These are phyloP conservation scores for Urochloa ruziziensis DNA, from an alignment of 176 grass and related monocot genomes.

Conservation along the genomic window DNA sequence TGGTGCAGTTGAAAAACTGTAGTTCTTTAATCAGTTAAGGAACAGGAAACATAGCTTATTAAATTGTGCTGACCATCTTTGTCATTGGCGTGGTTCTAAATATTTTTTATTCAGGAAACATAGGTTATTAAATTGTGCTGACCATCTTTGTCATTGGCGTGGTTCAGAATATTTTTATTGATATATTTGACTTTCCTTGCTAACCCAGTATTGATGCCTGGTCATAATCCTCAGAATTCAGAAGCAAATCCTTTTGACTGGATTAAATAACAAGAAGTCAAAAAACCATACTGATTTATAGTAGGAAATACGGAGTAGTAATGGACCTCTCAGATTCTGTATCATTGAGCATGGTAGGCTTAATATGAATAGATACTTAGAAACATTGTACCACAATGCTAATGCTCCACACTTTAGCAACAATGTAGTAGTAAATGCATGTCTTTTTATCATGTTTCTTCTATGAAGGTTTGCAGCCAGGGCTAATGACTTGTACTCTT, in stretches of 20 bases:
- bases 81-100: not conserved
- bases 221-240: not conserved
- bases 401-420: not conserved
- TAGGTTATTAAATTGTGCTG: not conserved
- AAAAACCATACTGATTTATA: not conserved
- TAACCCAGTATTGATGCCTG: too few relatives aligned
- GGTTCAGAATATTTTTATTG: not conserved
- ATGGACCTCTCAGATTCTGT: not conserved
- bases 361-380: not conserved
- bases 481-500: not conserved
- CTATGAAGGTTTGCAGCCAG: not conserved
- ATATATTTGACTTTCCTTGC: slow-evolving; percentile 19
- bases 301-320: not conserved
- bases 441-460: not conserved
- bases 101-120: not conserved
- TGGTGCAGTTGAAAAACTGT: not conserved
- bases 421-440: not conserved
- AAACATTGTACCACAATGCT: not conserved
- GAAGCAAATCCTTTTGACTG: not conserved
- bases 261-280: not conserved
- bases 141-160: not conserved
- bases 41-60: not conserved
- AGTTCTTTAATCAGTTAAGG: not conserved
- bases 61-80: not conserved
- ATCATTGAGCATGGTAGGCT: not conserved